These are phyloP conservation scores for Lyophyllum atratum DNA, from an alignment of 768 basidiomycete species.

Conservation along the genomic window DNA sequence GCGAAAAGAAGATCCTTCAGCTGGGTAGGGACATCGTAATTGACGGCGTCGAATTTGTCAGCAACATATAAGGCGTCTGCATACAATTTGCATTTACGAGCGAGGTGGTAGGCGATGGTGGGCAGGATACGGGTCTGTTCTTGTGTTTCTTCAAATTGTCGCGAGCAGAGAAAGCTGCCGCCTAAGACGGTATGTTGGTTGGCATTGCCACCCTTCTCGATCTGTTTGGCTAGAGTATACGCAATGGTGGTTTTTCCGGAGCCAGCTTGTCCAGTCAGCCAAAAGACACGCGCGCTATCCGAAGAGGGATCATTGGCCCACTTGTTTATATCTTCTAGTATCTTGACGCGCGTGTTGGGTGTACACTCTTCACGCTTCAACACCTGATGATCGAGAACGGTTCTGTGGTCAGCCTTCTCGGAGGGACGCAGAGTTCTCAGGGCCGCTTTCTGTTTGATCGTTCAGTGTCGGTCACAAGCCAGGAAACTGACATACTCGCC, in stretches of 20 bases:
- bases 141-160: constrained; percentile 22
- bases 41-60: background rate
- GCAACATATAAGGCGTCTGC: background rate
- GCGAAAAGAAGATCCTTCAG: background rate
- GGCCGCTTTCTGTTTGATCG: too few relatives aligned
- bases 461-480: too few relatives aligned
- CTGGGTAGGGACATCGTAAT: background rate
- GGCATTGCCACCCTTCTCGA: constrained; percentile 19
- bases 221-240: constrained; percentile 18
- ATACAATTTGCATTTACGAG: background rate
- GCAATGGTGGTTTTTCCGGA: too few relatives aligned
- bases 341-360: constrained; percentile 26
- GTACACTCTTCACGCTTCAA: too few relatives aligned
- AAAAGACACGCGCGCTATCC: constrained; percentile 12
- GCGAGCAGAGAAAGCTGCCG: constrained; percentile 30
- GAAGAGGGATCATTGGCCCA: constrained; percentile 24
- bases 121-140: constrained; percentile 17
- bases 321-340: constrained; percentile 19
- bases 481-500: too few relatives aligned
- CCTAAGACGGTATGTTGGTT: constrained; percentile 14
- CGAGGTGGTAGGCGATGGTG: constrained; percentile 13
- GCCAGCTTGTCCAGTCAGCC: too few relatives aligned
- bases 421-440: too few relatives aligned
- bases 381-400: too few relatives aligned
- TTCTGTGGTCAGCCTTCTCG: too few relatives aligned